Evolutionary conservation across 2,329 filamentous ascomycete species (phyloP).

Genomic region (Diaporthe helianthi): DNA sequence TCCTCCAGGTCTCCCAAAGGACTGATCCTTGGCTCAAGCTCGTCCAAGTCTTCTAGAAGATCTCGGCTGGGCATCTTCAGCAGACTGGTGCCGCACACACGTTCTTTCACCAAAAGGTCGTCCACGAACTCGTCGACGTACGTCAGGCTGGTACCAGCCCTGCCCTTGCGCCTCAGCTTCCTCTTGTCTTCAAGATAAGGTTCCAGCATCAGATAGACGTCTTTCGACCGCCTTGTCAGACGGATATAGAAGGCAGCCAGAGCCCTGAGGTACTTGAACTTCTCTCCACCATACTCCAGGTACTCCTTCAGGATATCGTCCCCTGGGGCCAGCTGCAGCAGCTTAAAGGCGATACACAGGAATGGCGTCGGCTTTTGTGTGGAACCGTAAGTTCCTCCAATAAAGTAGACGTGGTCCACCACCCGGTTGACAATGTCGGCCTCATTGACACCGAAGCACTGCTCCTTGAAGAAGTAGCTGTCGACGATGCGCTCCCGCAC

Average conservation of each 20-base stretch:
- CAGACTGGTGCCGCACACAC: conserved; percentile 88
- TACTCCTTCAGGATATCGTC: conserved; percentile 83
- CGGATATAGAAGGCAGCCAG: conserved; percentile 94
- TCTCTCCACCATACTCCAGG: conserved; percentile 74
- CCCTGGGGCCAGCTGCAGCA: conserved; percentile 84
- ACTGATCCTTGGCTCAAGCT: conserved; percentile 85
- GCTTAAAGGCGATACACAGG: conserved; percentile 91
- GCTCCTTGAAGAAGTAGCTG: conserved; percentile 97
- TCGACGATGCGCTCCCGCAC: conserved; percentile 95
- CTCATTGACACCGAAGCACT: conserved; percentile 94
- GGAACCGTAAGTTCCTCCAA: conserved; percentile 87
- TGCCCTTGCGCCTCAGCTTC: conserved; percentile 80
- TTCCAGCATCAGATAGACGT: conserved; percentile 82
- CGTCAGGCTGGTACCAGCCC: conserved; percentile 77
- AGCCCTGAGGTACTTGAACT: conserved; percentile 87
- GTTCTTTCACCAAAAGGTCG: conserved; percentile 85
- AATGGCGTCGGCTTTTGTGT: conserved; percentile 91
- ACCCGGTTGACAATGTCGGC: conserved; percentile 86
- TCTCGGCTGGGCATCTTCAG: conserved; percentile 89
- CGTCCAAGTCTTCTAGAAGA: conserved; percentile 85
- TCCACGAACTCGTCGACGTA: conserved; percentile 94
- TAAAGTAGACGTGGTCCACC: conserved; percentile 78
- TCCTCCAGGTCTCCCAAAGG: conserved; percentile 81
- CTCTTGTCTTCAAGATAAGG: conserved; percentile 81
- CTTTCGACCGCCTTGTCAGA: conserved; percentile 80